phyloP scores from a whole-genome alignment of 1,284 basidiomycete species.

The Neolentinus lepideus region DNA sequence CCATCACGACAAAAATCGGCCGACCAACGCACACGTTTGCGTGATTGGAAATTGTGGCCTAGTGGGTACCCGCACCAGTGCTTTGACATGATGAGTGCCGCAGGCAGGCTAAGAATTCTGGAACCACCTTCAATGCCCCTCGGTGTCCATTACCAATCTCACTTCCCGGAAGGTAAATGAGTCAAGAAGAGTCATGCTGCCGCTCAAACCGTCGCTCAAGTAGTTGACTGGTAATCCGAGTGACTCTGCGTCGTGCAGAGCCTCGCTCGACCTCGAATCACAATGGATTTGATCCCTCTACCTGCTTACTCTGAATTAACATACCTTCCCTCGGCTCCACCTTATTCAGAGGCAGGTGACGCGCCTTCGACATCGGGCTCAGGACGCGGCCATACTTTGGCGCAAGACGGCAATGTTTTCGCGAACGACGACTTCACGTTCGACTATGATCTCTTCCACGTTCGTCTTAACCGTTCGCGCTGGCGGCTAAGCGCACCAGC shows the following conservation, averaged over 20 bases:
- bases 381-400: background rate
- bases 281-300: background rate
- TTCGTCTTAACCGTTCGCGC: constrained; percentile 10
- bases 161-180: no score
- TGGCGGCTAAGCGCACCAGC: constrained; percentile 32
- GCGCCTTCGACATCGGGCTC: background rate
- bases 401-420: background rate
- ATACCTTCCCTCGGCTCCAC: background rate
- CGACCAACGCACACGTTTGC: no score
- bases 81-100: no score
- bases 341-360: background rate
- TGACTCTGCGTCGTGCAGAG: background rate
- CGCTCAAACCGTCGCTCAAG: no score
- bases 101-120: no score
- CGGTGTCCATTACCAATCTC: no score
- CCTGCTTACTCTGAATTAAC: background rate
- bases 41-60: no score
- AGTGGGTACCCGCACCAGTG: no score
- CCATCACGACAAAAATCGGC: no score
- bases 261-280: background rate
- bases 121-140: no score
- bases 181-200: no score
- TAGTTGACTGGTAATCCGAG: background rate
- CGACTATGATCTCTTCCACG: background rate
- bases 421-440: background rate